Percentiles rank a stretch among this genome's conserved stretches.
Evolutionary conservation across 2,329 filamentous ascomycete species (phyloP).

Genomic region (Beauveria bassiana): DNA sequence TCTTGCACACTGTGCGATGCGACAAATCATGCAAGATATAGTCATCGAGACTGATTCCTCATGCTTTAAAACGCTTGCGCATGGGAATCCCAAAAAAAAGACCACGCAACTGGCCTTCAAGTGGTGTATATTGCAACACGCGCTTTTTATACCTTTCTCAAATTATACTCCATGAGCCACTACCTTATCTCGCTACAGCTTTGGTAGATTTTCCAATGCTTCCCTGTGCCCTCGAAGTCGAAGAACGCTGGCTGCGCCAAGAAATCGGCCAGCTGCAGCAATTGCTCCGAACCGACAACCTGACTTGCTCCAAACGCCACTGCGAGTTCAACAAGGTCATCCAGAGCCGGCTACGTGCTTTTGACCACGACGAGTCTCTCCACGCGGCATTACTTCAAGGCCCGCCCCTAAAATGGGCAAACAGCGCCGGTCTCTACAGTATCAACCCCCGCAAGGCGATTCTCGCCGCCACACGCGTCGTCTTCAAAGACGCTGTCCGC

Average conservation of each 20-base stretch:
- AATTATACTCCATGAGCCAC: too few relatives aligned
- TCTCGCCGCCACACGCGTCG: conserved; percentile 16
- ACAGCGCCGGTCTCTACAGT: not conserved
- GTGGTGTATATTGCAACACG: not conserved
- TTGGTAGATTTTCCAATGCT: conserved; percentile 20
- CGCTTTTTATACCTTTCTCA: not conserved
- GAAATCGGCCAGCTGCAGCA: conserved; percentile 19
- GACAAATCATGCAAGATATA: too few relatives aligned
- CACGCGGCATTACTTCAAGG: not conserved
- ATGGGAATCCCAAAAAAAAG: too few relatives aligned
- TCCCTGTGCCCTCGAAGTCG: conserved; percentile 22
- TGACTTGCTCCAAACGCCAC: conserved; percentile 17
- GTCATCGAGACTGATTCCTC: not conserved
- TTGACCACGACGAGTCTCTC: conserved; percentile 22
- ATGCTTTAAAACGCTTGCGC: not conserved
- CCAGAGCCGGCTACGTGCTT: conserved; percentile 22
- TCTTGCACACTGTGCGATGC: too few relatives aligned
- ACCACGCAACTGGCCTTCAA: not conserved
- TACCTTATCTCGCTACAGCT: not conserved
- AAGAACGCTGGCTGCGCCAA: conserved; percentile 26
- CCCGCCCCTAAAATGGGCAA: not conserved
- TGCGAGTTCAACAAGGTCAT: conserved; percentile 27
- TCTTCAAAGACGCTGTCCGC: conserved; percentile 21
- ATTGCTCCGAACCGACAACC: conserved; percentile 18
- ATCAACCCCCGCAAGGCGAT: conserved; percentile 23